These are phyloP conservation scores for Paratinospora sagittata DNA, from an alignment of 164 flowering plant species.

Conservation along the genomic window DNA sequence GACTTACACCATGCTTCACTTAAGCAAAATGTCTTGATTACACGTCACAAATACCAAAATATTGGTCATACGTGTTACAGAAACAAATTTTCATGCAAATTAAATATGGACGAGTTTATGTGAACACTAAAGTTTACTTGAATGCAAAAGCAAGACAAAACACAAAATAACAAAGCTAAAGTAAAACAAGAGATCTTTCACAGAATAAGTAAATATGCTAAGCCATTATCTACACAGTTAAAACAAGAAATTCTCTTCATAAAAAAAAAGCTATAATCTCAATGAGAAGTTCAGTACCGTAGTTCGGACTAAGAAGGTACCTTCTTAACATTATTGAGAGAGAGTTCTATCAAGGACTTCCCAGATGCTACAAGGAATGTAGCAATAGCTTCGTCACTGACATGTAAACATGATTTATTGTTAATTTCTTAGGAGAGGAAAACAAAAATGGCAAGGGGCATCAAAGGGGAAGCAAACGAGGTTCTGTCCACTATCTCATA, in stretches of 20 bases:
- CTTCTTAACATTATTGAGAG: constrained; percentile 57
- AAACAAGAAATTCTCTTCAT: not conserved
- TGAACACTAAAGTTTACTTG: too few relatives aligned
- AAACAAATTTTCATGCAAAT: too few relatives aligned
- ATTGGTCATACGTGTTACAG: too few relatives aligned
- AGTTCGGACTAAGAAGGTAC: constrained; percentile 26
- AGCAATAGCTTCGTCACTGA: constrained; percentile 88
- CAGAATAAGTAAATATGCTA: not conserved
- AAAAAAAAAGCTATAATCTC: not conserved
- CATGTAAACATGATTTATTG: constrained; percentile 7
- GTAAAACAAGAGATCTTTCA: not conserved
- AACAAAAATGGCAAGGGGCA: not conserved
- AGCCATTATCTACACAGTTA: not conserved
- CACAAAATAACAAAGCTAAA: too few relatives aligned
- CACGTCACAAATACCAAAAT: too few relatives aligned
- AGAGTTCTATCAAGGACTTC: constrained; percentile 50
- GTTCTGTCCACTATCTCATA: not conserved
- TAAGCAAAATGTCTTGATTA: too few relatives aligned
- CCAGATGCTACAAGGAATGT: constrained; percentile 76
- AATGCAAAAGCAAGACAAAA: too few relatives aligned
- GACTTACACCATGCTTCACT: too few relatives aligned
- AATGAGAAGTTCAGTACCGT: not conserved
- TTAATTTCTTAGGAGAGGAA: constrained; percentile 1
- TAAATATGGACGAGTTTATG: too few relatives aligned
- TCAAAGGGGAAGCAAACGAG: not conserved